These are phyloP conservation scores for Tephrocybe sp. DNA, from an alignment of 768 basidiomycete species.

Conservation along the genomic window DNA sequence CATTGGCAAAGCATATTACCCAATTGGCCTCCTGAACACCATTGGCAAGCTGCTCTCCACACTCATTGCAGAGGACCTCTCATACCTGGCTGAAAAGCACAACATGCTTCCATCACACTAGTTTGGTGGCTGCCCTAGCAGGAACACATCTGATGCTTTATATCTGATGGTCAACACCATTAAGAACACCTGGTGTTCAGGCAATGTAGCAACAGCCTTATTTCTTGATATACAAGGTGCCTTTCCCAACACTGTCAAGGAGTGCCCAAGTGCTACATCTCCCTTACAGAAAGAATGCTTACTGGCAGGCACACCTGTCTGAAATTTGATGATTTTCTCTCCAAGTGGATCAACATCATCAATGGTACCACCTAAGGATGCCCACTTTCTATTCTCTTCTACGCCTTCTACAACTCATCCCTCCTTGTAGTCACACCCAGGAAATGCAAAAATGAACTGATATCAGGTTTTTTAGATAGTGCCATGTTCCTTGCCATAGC, in stretches of 20 bases:
- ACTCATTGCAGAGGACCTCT: constrained; percentile 22
- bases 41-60: constrained; percentile 28
- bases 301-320: constrained; percentile 1
- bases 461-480: constrained; percentile 32
- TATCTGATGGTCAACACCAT: constrained; percentile 28
- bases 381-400: neutral
- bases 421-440: neutral
- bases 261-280: neutral
- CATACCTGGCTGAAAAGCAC: constrained; percentile 24
- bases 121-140: constrained; percentile 27
- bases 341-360: constrained; percentile 10
- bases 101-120: constrained; percentile 21
- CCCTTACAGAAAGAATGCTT: neutral
- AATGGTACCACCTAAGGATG: constrained; percentile 20
- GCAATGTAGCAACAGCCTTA: constrained; percentile 32
- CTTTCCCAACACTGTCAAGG: constrained; percentile 35
- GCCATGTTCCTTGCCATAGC: constrained; percentile 24
- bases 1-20: constrained; percentile 30
- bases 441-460: constrained; percentile 7
- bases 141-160: constrained; percentile 31
- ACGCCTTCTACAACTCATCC: neutral
- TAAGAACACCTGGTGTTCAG: constrained; percentile 35
- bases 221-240: constrained; percentile 44
- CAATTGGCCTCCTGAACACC: constrained; percentile 34
- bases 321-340: constrained; percentile 24